Evolutionary conservation across 2,329 filamentous ascomycete genomes (phyloP), one percentile per base, ranked within the genome.

Genomic region (Colletotrichum australisinense): DNA sequence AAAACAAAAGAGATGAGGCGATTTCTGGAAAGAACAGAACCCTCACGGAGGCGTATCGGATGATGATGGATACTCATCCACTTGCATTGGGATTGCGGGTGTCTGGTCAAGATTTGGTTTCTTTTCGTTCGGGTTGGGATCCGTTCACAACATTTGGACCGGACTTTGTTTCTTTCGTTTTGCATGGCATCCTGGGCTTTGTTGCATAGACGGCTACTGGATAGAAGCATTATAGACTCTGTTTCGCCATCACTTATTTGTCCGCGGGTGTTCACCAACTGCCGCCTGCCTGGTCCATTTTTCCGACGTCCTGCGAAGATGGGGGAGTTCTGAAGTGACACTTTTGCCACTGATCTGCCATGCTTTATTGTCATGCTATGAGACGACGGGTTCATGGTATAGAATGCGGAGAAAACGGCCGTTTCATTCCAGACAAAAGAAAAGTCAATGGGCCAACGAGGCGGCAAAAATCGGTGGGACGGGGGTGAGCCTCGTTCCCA

Each of bases 211-310:
- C 59, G 55, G 70, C 42, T 64, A 59, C 66, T 65, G 67, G 70
- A 70, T 73, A 73, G 70, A 73, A 65, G 67, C 67, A 70, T 73
- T 52, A 60, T 65, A 65, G 59, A 70, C 69, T 62, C 19, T 73
- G 42, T 60, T 70, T 70, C 32, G 42, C 70, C 60, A 60, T 62
- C 46, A 26, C 9, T 56, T 4, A 5, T 42, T 42, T 42, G 2
- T 19, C 38, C 38, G 16, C 8, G 14, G 16, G 6, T 19, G 14
- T 7, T 42, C 38, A 8, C 7, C 3, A 42, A 19, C 16, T 42
- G 16, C 38, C 16, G 38, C 38, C 16, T 42, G 38, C 38, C 14
- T 42, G 16, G 24, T 46, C 24, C 32, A n/a, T 16, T 24, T 5
- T 16, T 6, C 30, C 6, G 42, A 52, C 16, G 24, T 14, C 35